Evolutionary conservation across 2,329 filamentous ascomycete genomes (phyloP).

Genomic region (Coniochaeta sp.): DNA sequence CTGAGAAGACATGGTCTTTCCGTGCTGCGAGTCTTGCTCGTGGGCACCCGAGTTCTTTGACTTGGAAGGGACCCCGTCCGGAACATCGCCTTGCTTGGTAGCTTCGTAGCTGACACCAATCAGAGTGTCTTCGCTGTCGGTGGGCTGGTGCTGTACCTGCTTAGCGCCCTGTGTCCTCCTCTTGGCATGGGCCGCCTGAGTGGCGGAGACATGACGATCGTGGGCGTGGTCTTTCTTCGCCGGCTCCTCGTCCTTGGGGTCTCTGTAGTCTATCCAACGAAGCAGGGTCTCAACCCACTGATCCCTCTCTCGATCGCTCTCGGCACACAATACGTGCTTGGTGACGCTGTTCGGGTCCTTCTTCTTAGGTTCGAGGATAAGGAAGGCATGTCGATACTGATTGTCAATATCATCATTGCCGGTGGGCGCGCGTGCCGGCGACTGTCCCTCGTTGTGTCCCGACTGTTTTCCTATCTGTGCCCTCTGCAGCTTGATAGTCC

Average conservation of each 20-base stretch:
- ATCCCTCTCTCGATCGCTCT: conserved; percentile 88
- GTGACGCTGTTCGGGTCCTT: conserved; percentile 86
- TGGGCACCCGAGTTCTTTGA: conserved; percentile 27
- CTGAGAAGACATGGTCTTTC: conserved; percentile 30
- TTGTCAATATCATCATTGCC: conserved; percentile 74
- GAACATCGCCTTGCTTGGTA: conserved; percentile 43
- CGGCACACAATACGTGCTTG: conserved; percentile 89
- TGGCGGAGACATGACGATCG: conserved; percentile 31
- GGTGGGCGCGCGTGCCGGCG: conserved; percentile 44
- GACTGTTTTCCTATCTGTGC: conserved; percentile 94
- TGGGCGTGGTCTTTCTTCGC: conserved; percentile 27
- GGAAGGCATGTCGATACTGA: conserved; percentile 92
- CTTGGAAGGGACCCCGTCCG: conserved; percentile 32
- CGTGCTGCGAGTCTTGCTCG: conserved; percentile 23
- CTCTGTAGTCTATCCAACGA: conserved; percentile 76
- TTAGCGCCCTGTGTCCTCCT: conserved; percentile 30
- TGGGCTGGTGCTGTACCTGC: conserved; percentile 20
- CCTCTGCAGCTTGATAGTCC: conserved; percentile 84
- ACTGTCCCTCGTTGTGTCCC: conserved; percentile 48
- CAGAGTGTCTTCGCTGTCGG: conserved; percentile 34
- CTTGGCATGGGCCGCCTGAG: conserved; percentile 27
- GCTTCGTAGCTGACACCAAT: conserved; percentile 54
- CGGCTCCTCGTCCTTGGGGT: conserved; percentile 46
- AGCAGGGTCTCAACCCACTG: conserved; percentile 87
- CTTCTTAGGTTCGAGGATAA: conserved; percentile 91